Conservation (phyloP, 192 early-diverging fungal genomes). For the Gorgonomyces haynaldii region DNA sequence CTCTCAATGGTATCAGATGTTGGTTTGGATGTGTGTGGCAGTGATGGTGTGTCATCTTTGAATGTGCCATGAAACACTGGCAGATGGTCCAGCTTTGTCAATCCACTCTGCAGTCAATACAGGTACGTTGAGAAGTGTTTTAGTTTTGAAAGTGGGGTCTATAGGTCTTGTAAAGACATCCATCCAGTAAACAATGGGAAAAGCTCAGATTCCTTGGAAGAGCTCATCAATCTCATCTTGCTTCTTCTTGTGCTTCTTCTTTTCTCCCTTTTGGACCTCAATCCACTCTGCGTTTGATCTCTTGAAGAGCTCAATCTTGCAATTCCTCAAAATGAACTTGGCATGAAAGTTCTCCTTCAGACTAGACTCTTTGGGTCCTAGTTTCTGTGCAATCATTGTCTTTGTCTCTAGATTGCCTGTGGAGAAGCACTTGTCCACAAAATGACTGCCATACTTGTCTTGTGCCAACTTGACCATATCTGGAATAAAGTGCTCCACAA, state of each 20-base stretch:
- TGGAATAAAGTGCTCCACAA: constrained; percentile 45
- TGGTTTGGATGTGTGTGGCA: too few species aligned
- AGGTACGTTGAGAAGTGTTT: too few species aligned
- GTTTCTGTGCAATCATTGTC: constrained; percentile 50
- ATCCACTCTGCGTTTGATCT: constrained; percentile 65
- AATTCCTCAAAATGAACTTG: constrained; percentile 65
- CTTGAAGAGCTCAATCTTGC: constrained; percentile 66
- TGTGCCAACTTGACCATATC: constrained; percentile 46
- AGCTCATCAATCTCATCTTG: constrained; percentile 2
- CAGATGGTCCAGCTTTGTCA: too few species aligned
- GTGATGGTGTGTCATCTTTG: too few species aligned
- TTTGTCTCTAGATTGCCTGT: constrained; percentile 61
- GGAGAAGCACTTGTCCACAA: constrained; percentile 69
- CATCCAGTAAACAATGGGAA: too few species aligned
- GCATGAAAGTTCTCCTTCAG: constrained; percentile 57
- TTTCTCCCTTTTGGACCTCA: constrained; percentile 55
- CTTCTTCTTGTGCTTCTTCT: constrained; percentile 36
- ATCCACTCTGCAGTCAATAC: too few species aligned
- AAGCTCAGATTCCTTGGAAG: too few species aligned
- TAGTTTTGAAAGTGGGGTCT: too few species aligned
- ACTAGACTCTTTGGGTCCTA: constrained; percentile 40
- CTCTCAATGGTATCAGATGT: too few species aligned
- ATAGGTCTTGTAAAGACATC: too few species aligned
- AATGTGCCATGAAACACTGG: too few species aligned
- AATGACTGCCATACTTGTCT: constrained; percentile 66